A percentile compares a stretch with the other conserved stretches of the same genome.
Evolutionary conservation across 805 yeast genomes (phyloP).

Genomic region (Cyberlindnera mycetangii): DNA sequence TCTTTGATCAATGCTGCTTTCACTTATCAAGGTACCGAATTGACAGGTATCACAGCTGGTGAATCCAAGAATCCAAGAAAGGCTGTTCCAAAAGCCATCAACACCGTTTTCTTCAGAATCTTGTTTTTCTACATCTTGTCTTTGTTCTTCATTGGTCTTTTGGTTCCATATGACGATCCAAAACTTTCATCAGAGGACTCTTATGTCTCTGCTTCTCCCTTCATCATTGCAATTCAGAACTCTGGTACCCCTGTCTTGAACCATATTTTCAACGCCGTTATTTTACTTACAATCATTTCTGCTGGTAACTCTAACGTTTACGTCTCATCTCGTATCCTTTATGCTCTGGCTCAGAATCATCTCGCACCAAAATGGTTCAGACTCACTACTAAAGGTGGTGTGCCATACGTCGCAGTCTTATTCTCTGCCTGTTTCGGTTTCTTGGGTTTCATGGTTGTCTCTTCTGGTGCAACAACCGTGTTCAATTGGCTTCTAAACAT

Average conservation of each 20-base stretch:
- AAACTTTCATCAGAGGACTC: constrained; percentile 36
- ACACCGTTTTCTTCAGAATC: constrained; percentile 65
- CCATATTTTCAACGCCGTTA: constrained; percentile 68
- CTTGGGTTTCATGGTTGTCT: constrained; percentile 56
- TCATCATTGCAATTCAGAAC: constrained; percentile 66
- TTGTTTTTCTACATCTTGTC: constrained; percentile 62
- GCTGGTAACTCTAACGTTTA: constrained; percentile 78
- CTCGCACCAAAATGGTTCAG: constrained; percentile 55
- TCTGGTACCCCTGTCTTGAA: constrained; percentile 67
- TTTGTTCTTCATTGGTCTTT: constrained; percentile 63
- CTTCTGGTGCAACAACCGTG: constrained; percentile 51
- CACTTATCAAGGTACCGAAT: constrained; percentile 78
- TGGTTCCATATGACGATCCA: constrained; percentile 68
- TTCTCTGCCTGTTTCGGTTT: constrained; percentile 61
- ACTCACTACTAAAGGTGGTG: constrained; percentile 52
- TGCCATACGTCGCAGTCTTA: constrained; percentile 56
- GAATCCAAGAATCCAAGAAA: constrained; percentile 70
- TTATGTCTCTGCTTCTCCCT: constrained; percentile 61
- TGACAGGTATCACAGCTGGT: constrained; percentile 73
- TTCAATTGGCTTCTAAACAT: constrained; percentile 74
- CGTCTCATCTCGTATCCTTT: constrained; percentile 66
- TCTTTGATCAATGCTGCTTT: constrained; percentile 74
- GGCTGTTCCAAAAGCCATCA: constrained; percentile 69
- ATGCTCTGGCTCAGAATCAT: constrained; percentile 57
- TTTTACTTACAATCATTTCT: constrained; percentile 63